Conservation (phyloP, 805 yeast species). For the Candida peoriensis region DNA sequence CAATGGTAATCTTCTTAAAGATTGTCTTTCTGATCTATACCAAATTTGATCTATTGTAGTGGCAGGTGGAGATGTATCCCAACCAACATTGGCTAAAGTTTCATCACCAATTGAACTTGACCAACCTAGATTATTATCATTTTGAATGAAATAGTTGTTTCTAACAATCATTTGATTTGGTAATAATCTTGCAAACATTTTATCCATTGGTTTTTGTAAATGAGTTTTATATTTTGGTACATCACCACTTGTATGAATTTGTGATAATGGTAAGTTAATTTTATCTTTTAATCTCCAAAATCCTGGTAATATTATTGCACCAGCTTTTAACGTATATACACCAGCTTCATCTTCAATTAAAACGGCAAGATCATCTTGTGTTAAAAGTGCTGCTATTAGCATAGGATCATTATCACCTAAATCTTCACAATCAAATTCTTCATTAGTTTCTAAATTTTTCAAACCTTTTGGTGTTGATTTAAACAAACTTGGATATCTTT, state of each 20-base stretch:
- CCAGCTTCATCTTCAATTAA: slow-evolving; percentile 60
- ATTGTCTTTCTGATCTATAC: slow-evolving; percentile 62
- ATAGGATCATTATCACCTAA: slow-evolving; percentile 47
- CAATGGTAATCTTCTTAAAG: slow-evolving; percentile 54
- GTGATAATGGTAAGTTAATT: slow-evolving; percentile 45
- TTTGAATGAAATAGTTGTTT: slow-evolving; percentile 62
- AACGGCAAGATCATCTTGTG: slow-evolving; percentile 65
- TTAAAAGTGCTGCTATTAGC: slow-evolving; percentile 49
- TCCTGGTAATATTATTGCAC: slow-evolving; percentile 61
- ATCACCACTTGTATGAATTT: slow-evolving; percentile 61
- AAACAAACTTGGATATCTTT: slow-evolving; percentile 54
- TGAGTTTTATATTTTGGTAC: slow-evolving; percentile 62
- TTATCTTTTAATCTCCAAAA: slow-evolving; percentile 68
- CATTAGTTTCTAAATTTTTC: slow-evolving; percentile 47
- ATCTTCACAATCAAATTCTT: slow-evolving; percentile 30
- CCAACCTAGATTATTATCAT: slow-evolving; percentile 61
- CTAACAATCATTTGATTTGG: slow-evolving; percentile 62
- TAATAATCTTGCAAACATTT: slow-evolving; percentile 51
- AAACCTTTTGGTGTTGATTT: slow-evolving; percentile 14
- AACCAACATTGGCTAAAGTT: slow-evolving; percentile 45
- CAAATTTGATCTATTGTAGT: slow-evolving; percentile 39
- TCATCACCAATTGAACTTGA: slow-evolving; percentile 60
- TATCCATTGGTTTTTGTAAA: slow-evolving; percentile 59
- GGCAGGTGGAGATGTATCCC: slow-evolving; percentile 50
- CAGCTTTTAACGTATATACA: slow-evolving; percentile 51